Evolutionary conservation across 257 asterid genomes (phyloP), one percentile per base, ranked within the genome.

Genomic region (Leonotis leonurus): DNA sequence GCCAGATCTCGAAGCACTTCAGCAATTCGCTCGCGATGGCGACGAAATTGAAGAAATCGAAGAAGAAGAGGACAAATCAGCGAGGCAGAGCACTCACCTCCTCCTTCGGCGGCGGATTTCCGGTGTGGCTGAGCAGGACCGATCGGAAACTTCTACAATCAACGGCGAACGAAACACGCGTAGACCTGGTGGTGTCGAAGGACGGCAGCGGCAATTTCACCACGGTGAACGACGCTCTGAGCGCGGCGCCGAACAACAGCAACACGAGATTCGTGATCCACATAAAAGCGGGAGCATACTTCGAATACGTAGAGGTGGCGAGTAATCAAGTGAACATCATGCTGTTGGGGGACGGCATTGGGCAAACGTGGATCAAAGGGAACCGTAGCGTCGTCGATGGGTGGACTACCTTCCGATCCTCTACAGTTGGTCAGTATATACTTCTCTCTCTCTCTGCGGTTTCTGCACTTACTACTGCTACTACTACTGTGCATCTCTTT

Each of bases 341-440:
- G 90, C 78, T 93, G 16, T 10, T 93, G 41, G 99, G 99, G 37
- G 99, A 93, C 41, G 99, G 99, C 0, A 89, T 89, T 32, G 99
- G 99, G 8, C 83, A 81, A 14, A 93, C 97, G 0, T 36, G 73
- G 73, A 93, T 93, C 0, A 93, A 93, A 57, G 99, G 99, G 0
- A 89, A 89, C 53, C 64, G 97, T 30, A 93, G 92, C 72, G 96
- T 93, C 8, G 90, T 75, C 1, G 97, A 82, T 30, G 94, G 94
- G 5, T 93, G 99, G 97, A 93, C 99, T 20, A 93, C 99, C 5
- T 93, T 89, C 82, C 83, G 92, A 32, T 93, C 99, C 13, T 61
- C 95, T 1, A 93, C 99, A 0, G 90, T 93, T 51, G 94, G 99
- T 93, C 1, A 81, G 86, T 78, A 2, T 18, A 30, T 17, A 3